Evolutionary conservation across 2,329 filamentous ascomycete species (phyloP), one percentile per base, ranked within the genome.

Genomic region (Catunica adiposa): DNA sequence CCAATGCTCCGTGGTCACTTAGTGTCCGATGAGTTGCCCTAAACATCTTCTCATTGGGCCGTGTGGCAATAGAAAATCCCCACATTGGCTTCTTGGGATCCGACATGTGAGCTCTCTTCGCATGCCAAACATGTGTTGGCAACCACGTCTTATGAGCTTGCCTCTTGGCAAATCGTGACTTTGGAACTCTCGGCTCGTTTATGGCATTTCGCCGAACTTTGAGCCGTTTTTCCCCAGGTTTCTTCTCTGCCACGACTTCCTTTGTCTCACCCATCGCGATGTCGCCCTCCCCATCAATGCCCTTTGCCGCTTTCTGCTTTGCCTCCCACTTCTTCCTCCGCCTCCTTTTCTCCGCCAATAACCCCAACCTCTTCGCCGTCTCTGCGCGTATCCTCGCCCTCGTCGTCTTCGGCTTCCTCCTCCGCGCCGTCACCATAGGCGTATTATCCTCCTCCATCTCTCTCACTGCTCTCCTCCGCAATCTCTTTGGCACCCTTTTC

Each of bases 361-460:
- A 73, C 29, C 82, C 77, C 29, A 94, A 70, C 62, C 77, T 78
- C 66, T 83, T 84, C 7, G 83, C 86, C 2, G 81, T 89, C 68
- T 94, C 86, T 29, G 83, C 76, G 54, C 90, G 77, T 62, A 88
- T 71, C 56, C 80, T 71, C 4, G 70, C 74, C 54, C 75, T 71
- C n/a, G 76, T 74, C 1, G 72, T 79, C 59, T 71, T 71, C 11
- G 79, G 80, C 62, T 79, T 83, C 59, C 82, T 74, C 60, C 77
- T 79, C 59, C 76, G 75, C 1, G 74, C 73, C 53, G 82, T 84
- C 4, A 89, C 82, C 0, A 80, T 84, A 0, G 92, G 89, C 0
- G 90, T 95, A 61, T 96, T 96, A 64, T 97, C 90, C 56, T 94
- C 86, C 15, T 73, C 73, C 82, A 95, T 94, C 75, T 94, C 78